These are phyloP conservation scores for Jamesozyma spencerorum DNA, from an alignment of 805 yeast species.

Conservation along the genomic window DNA sequence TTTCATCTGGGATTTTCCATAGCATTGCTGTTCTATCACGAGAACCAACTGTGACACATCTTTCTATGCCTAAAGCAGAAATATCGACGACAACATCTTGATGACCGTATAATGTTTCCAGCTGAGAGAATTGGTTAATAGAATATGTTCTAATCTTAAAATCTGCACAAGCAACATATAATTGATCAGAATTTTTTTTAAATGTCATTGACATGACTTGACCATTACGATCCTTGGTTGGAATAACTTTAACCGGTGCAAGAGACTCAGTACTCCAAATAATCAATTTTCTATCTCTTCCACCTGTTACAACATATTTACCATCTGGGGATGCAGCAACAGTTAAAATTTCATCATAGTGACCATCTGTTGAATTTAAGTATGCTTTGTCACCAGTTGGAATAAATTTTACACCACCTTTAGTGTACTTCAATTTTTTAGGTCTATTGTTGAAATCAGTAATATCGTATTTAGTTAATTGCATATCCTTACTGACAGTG, in stretches of 20 bases:
- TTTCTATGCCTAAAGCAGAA: slow-evolving; percentile 70
- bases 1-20: slow-evolving; percentile 95
- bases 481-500: slow-evolving; percentile 75
- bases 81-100: slow-evolving; percentile 84
- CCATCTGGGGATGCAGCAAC: slow-evolving; percentile 86
- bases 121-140: slow-evolving; percentile 74
- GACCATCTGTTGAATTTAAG: slow-evolving; percentile 58
- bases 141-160: slow-evolving; percentile 81
- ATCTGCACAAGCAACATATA: slow-evolving; percentile 90
- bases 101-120: slow-evolving; percentile 90
- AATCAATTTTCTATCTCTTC: slow-evolving; percentile 67
- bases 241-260: slow-evolving; percentile 66
- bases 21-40: slow-evolving; percentile 91
- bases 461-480: slow-evolving; percentile 72
- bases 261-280: slow-evolving; percentile 81
- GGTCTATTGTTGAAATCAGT: slow-evolving; percentile 50
- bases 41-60: slow-evolving; percentile 93
- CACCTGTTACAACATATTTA: slow-evolving; percentile 82
- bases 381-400: slow-evolving; percentile 29
- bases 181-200: slow-evolving; percentile 71
- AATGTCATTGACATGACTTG: slow-evolving; percentile 65
- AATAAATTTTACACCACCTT: slow-evolving; percentile 47
- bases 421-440: slow-evolving; percentile 49
- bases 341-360: slow-evolving; percentile 63
- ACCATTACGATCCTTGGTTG: slow-evolving; percentile 63